phyloP scores from a whole-genome alignment of 352 stramenopile genomes.

The Detonula confervacea region DNA sequence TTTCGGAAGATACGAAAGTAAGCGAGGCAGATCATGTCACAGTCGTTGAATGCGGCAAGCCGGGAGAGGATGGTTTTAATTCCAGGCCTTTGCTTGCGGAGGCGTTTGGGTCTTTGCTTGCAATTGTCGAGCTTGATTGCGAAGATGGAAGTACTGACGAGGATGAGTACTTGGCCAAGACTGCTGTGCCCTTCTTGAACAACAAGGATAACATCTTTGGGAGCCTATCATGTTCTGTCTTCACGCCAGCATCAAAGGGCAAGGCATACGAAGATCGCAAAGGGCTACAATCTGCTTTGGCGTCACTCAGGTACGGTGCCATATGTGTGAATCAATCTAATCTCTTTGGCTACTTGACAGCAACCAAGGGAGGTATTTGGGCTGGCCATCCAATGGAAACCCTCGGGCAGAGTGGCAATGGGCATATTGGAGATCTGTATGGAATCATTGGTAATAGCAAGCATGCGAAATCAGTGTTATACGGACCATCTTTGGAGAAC shows the following conservation, averaged over 20 bases:
- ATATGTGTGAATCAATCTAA: constrained; percentile 45
- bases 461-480: constrained; percentile 40
- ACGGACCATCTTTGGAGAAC: constrained; percentile 19
- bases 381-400: constrained; percentile 35
- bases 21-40: constrained; percentile 46
- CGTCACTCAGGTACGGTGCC: constrained; percentile 36
- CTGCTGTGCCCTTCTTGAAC: constrained; percentile 53
- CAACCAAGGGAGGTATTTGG: constrained; percentile 25
- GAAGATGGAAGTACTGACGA: constrained; percentile 7
- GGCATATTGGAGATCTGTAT: constrained; percentile 44
- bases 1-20: constrained; percentile 1
- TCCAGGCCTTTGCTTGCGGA: constrained; percentile 48
- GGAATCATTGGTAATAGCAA: constrained; percentile 22
- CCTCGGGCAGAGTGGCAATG: constrained; percentile 27
- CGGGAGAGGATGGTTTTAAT: constrained; percentile 44
- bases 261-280: constrained; percentile 1
- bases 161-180: constrained; percentile 26
- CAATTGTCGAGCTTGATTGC: constrained; percentile 50
- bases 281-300: constrained; percentile 13
- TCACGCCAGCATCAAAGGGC: constrained; percentile 20
- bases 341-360: constrained; percentile 27
- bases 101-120: constrained; percentile 62
- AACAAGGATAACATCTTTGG: constrained; percentile 62
- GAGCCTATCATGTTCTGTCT: constrained; percentile 49
- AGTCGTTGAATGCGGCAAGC: constrained; percentile 48